A percentile compares a stretch with the other conserved stretches of the same genome.
Conservation (phyloP, 2,329 filamentous ascomycete genomes). For the Neopestalotiopsis clavispora region DNA sequence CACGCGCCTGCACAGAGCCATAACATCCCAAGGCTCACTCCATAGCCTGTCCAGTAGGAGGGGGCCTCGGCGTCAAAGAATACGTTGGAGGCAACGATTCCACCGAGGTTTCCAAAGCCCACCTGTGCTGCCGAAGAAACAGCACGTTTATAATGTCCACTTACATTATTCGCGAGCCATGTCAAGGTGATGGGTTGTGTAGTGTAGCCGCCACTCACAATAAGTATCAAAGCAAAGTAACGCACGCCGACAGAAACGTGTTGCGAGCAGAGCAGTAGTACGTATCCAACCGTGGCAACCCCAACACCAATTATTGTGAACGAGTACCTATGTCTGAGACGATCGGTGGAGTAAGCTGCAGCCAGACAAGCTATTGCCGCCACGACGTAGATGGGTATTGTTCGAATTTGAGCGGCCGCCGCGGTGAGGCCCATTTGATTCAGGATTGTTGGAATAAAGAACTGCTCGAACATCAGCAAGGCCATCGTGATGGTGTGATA, state of each 20-base stretch:
- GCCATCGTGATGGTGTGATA: neutral
- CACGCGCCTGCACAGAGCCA: slow-evolving; percentile 47
- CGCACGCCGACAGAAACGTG: slow-evolving; percentile 51
- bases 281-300: slow-evolving; percentile 58
- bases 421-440: slow-evolving; percentile 40
- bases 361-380: slow-evolving; percentile 35
- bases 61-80: slow-evolving; percentile 53
- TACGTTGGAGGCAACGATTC: slow-evolving; percentile 56
- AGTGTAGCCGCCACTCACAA: slow-evolving; percentile 58
- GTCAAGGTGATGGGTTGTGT: slow-evolving; percentile 58
- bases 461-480: neutral
- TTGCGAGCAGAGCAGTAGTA: slow-evolving; percentile 55
- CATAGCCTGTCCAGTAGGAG: slow-evolving; percentile 54
- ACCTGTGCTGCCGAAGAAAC: slow-evolving; percentile 58
- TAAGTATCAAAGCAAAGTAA: slow-evolving; percentile 60
- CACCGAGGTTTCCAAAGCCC: slow-evolving; percentile 54
- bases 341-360: slow-evolving; percentile 52
- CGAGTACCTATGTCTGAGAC: slow-evolving; percentile 53
- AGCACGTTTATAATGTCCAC: slow-evolving; percentile 61
- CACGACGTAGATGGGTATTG: slow-evolving; percentile 43
- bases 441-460: slow-evolving; percentile 45
- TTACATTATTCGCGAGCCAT: slow-evolving; percentile 63
- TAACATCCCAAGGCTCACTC: slow-evolving; percentile 49
- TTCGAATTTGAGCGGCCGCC: slow-evolving; percentile 39
- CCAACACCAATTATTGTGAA: slow-evolving; percentile 57